phyloP scores from a whole-genome alignment of 2,329 filamentous ascomycete genomes.

The Aspergillus neoniger region DNA sequence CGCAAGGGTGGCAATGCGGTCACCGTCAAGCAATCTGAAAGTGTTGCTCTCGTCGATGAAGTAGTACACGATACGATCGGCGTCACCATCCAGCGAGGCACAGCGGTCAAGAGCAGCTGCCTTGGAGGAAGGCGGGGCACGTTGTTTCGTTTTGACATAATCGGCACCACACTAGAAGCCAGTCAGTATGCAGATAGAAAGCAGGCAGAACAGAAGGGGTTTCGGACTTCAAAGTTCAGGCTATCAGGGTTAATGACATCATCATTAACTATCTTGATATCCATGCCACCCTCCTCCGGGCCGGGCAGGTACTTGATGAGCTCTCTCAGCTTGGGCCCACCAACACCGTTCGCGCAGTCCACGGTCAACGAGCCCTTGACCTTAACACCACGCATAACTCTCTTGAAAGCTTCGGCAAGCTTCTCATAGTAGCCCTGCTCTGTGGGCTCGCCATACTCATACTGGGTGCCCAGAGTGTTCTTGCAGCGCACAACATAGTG shows the following conservation, averaged over 20 bases:
- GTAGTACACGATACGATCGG: conserved; percentile 94
- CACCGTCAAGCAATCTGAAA: conserved; percentile 92
- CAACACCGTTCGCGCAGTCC: conserved; percentile 96
- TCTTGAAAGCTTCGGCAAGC: conserved; percentile 78
- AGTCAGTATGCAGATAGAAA: conserved; percentile 18
- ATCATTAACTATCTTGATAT: conserved; percentile 89
- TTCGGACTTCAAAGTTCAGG: conserved; percentile 78
- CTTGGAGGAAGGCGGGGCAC: conserved; percentile 80
- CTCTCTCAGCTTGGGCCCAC: conserved; percentile 84
- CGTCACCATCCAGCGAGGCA: conserved; percentile 92
- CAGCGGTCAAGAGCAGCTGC: conserved; percentile 74
- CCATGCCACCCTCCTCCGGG: conserved; percentile 66
- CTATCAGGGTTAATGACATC: conserved; percentile 87
- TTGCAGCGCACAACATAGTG: conserved; percentile 94
- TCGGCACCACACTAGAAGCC: conserved; percentile 78
- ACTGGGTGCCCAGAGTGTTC: conserved; percentile 86
- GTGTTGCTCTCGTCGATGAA: conserved; percentile 78
- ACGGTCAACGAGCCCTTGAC: conserved; percentile 75
- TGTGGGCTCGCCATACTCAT: conserved; percentile 84
- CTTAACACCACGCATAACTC: conserved; percentile 75
- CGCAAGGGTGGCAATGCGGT: conserved; percentile 92
- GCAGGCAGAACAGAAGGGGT: neutral
- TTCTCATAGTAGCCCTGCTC: conserved; percentile 96
- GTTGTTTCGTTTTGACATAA: conserved; percentile 95
- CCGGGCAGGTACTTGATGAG: conserved; percentile 79